phyloP scores from a whole-genome alignment of 78 protist species.

The Dictyostelium discoideum region dicty_2.7 NC_007089.4:5312501-5313000 shows the following conservation, averaged over 20 bases:
- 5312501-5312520: background rate
- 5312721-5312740: slow-evolving; percentile 29
- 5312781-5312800: slow-evolving; percentile 4
- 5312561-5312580: background rate
- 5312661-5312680: slow-evolving; percentile 87
- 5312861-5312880: slow-evolving; percentile 39
- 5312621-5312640: slow-evolving; percentile 36
- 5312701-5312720: background rate
- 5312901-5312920: background rate
- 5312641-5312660: slow-evolving; percentile 50
- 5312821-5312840: background rate
- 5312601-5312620: background rate
- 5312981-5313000: background rate
- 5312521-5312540: background rate
- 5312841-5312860: slow-evolving; percentile 65
- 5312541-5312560: background rate
- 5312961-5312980: background rate
- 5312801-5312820: background rate
- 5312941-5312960: background rate
- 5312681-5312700: slow-evolving; percentile 71
- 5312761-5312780: slow-evolving; percentile 1
- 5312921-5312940: background rate
- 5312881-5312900: background rate
- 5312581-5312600: background rate
- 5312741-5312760: slow-evolving; percentile 41